A percentile compares a stretch with the other conserved stretches of the same genome.
Conservation (phyloP, 2,329 filamentous ascomycete genomes). For the Cordyceps tenuipes region DNA sequence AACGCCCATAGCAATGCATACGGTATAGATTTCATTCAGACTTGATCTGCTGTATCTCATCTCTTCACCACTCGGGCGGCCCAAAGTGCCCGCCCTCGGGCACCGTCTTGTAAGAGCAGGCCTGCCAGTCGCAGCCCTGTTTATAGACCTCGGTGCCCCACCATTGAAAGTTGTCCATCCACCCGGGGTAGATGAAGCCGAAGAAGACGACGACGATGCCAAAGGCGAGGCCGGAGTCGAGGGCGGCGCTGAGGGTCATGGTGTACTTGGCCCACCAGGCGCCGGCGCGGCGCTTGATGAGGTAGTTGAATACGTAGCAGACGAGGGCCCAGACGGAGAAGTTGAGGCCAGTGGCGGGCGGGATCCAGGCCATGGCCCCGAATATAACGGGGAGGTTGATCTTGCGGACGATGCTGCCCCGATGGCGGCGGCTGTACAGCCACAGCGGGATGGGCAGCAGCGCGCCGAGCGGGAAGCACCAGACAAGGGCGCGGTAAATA, state of each 20-base stretch:
- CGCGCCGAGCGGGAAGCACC: constrained; percentile 73
- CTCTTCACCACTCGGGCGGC: constrained; percentile 46
- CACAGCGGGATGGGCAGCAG: constrained; percentile 67
- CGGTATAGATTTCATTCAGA: background rate
- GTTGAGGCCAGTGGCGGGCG: constrained; percentile 77
- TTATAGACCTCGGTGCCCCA: constrained; percentile 87
- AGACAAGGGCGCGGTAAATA: constrained; percentile 68
- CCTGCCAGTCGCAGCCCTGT: constrained; percentile 76
- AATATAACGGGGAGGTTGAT: constrained; percentile 79
- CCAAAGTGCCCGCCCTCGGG: constrained; percentile 58
- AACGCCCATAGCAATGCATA: background rate
- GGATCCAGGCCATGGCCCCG: constrained; percentile 77
- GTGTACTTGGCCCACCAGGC: constrained; percentile 90
- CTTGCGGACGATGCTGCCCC: constrained; percentile 59
- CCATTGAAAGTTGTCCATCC: constrained; percentile 67
- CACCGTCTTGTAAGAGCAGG: constrained; percentile 62
- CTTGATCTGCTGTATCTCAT: background rate
- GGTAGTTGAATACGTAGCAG: constrained; percentile 76
- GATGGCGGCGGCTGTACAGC: constrained; percentile 55
- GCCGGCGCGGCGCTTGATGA: constrained; percentile 58
- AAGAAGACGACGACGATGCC: constrained; percentile 81
- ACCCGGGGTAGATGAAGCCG: constrained; percentile 73
- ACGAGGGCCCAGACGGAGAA: constrained; percentile 82
- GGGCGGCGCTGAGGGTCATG: constrained; percentile 75
- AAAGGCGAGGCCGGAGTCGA: constrained; percentile 76